These are phyloP conservation scores for Coniferiporia weirii DNA, from an alignment of 1,284 basidiomycete genomes.

Conservation along the genomic window DNA sequence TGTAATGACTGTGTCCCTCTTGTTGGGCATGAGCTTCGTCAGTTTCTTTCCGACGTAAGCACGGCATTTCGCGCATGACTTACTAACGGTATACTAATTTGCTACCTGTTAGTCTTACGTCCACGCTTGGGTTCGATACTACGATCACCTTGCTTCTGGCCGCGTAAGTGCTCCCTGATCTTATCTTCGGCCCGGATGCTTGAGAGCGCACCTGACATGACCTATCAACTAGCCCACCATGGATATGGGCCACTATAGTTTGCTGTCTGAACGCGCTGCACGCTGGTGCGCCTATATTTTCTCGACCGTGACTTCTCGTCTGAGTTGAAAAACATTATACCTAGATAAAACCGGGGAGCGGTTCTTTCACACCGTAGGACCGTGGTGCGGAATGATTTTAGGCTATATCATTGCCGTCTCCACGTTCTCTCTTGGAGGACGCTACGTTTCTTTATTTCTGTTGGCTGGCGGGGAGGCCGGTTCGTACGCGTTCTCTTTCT, in stretches of 20 bases:
- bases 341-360: constrained; percentile 21
- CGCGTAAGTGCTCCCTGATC: constrained; percentile 26
- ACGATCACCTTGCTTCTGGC: constrained; percentile 32
- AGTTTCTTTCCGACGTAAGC: constrained; percentile 29
- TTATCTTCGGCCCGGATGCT: not conserved
- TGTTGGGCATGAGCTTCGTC: constrained; percentile 33
- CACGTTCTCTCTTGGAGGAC: constrained; percentile 23
- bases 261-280: constrained; percentile 35
- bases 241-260: constrained; percentile 24
- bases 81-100: constrained; percentile 3
- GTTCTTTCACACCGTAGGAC: constrained; percentile 31
- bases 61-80: not conserved
- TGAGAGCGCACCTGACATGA: not conserved
- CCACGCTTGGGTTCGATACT: constrained; percentile 33
- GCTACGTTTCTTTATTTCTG: constrained; percentile 28
- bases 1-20: constrained; percentile 18
- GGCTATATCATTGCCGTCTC: constrained; percentile 27
- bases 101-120: constrained; percentile 25
- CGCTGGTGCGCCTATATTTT: constrained; percentile 39
- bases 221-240: constrained; percentile 22
- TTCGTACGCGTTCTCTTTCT: not conserved
- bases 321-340: not conserved
- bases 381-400: constrained; percentile 20
- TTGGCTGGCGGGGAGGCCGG: constrained; percentile 23
- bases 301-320: constrained; percentile 24